Percentiles rank a stretch among this genome's conserved stretches.
Conservation (phyloP, 257 asterid genomes). For the Cruciata laevipes region DNA sequence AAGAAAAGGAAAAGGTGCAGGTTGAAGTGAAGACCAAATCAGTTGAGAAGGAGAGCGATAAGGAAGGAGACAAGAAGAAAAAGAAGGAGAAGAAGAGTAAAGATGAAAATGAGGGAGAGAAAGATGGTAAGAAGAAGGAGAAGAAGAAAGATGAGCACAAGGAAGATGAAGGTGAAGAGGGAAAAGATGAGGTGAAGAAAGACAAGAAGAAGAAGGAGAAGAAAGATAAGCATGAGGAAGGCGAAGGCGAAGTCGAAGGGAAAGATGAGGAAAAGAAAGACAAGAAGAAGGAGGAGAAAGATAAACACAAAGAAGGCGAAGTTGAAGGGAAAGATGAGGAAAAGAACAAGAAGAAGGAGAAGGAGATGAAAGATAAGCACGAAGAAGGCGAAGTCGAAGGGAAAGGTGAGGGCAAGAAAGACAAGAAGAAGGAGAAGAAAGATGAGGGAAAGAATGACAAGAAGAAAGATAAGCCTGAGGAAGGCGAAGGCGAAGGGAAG, state of each 20-base stretch:
- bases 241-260: slow-evolving; percentile 10
- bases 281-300: slow-evolving; percentile 6
- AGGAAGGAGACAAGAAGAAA: slow-evolving; percentile 16
- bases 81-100: not conserved
- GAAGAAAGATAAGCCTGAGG: slow-evolving; percentile 21
- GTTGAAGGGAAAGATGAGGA: not conserved
- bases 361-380: not conserved
- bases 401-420: slow-evolving; percentile 12
- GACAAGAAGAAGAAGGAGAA: slow-evolving; percentile 6
- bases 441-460: slow-evolving; percentile 19
- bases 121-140: slow-evolving; percentile 13
- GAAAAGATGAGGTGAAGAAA: slow-evolving; percentile 9
- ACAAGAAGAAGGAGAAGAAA: not conserved
- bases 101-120: slow-evolving; percentile 11
- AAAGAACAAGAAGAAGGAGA: slow-evolving; percentile 1
- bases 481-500: slow-evolving; percentile 11
- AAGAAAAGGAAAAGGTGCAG: slow-evolving; percentile 36
- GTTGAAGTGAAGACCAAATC: slow-evolving; percentile 37
- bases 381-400: slow-evolving; percentile 1
- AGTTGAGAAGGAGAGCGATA: slow-evolving; percentile 25
- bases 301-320: not conserved
- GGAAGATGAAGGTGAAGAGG: slow-evolving; percentile 10
- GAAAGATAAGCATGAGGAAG: slow-evolving; percentile 6
- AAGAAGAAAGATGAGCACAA: slow-evolving; percentile 7
- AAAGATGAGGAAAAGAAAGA: slow-evolving; percentile 22